A percentile compares a stretch with the other conserved stretches of the same genome.
Evolutionary conservation across 1,284 basidiomycete species (phyloP).

Genomic region (Apiotrichum montevideense): DNA sequence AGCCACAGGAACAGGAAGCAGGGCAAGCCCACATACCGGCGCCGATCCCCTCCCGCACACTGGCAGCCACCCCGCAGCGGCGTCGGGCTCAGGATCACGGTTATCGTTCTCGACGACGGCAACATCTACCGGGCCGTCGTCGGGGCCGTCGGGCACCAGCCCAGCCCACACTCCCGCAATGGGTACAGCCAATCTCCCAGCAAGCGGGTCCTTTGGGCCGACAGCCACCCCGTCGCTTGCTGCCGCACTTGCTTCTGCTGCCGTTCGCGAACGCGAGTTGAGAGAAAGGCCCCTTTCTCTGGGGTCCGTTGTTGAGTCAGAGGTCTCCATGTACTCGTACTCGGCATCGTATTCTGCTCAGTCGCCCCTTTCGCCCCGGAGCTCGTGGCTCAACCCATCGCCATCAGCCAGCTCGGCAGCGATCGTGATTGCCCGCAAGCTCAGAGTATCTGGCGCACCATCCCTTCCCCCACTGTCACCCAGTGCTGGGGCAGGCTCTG

Average conservation of each 20-base stretch:
- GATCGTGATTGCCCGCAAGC: slow-evolving; percentile 8
- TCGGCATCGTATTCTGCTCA: not conserved
- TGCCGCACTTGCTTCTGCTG: not conserved
- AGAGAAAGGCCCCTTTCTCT: not conserved
- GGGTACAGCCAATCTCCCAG: not conserved
- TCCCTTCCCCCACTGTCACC: slow-evolving; percentile 1
- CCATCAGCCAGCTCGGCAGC: not conserved
- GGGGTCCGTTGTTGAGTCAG: not conserved
- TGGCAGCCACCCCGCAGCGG: not conserved
- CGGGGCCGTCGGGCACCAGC: not conserved
- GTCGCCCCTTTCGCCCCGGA: not conserved
- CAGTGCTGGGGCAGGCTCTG: too few species aligned
- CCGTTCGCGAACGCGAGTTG: not conserved
- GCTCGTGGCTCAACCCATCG: not conserved
- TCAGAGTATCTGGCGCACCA: slow-evolving; percentile 5
- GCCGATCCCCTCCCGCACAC: not conserved
- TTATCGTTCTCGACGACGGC: not conserved
- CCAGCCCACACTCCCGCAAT: not conserved
- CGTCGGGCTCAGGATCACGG: not conserved
- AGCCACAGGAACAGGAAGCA: not conserved
- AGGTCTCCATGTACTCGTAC: not conserved
- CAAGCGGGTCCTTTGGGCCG: not conserved
- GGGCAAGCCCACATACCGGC: not conserved
- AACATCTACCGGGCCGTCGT: not conserved
- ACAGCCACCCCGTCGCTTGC: not conserved